Evolutionary conservation across 2,329 filamentous ascomycete genomes (phyloP).

Genomic region (Furcasterigmium furcatum): DNA sequence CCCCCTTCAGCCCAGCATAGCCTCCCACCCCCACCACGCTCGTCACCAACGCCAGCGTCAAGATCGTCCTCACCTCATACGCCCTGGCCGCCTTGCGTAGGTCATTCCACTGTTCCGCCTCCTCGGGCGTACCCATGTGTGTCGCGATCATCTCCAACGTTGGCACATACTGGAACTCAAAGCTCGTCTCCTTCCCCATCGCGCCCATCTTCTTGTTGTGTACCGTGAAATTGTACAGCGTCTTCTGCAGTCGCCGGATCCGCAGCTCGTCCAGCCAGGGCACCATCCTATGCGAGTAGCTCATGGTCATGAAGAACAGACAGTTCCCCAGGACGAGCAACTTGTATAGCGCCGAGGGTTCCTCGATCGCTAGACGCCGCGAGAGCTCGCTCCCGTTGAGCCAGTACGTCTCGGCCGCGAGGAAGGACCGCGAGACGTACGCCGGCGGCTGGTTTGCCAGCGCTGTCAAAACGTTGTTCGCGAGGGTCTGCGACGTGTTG

Average conservation of each 20-base stretch:
- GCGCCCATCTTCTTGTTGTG: conserved; percentile 56
- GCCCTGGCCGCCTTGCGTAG: neutral
- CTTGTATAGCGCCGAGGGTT: conserved; percentile 55
- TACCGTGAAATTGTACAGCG: conserved; percentile 55
- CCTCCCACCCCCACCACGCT: neutral
- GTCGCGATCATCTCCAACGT: conserved; percentile 32
- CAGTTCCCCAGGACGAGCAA: conserved; percentile 62
- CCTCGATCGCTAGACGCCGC: conserved; percentile 55
- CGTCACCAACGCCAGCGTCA: neutral
- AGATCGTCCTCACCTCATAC: neutral
- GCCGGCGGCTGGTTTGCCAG: conserved; percentile 65
- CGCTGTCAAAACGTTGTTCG: conserved; percentile 71
- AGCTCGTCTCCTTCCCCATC: conserved; percentile 59
- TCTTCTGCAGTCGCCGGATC: conserved; percentile 21
- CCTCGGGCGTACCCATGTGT: conserved; percentile 22
- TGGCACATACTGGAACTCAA: conserved; percentile 71
- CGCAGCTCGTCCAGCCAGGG: conserved; percentile 32
- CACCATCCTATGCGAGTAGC: conserved; percentile 40
- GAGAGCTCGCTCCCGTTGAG: conserved; percentile 65
- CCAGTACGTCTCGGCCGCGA: conserved; percentile 66
- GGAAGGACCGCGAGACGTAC: conserved; percentile 62
- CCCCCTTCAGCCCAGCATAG: neutral
- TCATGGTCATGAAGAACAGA: conserved; percentile 57
- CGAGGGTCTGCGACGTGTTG: conserved; percentile 58
- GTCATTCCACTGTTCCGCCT: conserved; percentile 6